Base-by-base conservation (phyloP, 257 asterid genomes). In the Rubia yunnanensis region DNA sequence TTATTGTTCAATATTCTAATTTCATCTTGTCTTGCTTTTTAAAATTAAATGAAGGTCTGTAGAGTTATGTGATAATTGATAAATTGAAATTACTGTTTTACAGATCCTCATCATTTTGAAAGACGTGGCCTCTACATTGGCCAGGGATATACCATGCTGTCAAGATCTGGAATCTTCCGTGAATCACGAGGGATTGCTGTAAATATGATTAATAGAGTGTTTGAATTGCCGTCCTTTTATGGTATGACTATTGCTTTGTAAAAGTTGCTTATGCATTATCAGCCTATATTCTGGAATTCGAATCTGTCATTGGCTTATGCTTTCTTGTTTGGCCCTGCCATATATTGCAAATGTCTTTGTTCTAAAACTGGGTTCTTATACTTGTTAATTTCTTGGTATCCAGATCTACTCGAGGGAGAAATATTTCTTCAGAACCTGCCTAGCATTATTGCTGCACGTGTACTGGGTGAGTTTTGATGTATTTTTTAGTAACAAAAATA, bases 341-440 rank as follows among this genome's bases (percentile, higher is more conserved):
- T 27, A n/a, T 63, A 18, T 5, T 44, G 31, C 30, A 50, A 1
- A 38, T 63, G 5, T 53, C 32, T 36, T 35, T 24, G 15, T 53
- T 11, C 17, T 36, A 15, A 24, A 64, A 7, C n/a, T 44, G 36
- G 7, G 36, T 13, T 39, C 14, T 23, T 17, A 1, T 64, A 13
- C 30, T 50, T 9, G 48, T 55, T 64, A 68, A 64, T 70, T 61
- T 23, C 53, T 76, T 70, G 71, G 52, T 65, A 76, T 73, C 63
- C 89, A 89, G 99, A 83, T 74, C 60, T 94, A 80, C 97, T 90
- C 11, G 96, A 86, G 83, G 97, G 99, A 58, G 96, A 92, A 73
- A 90, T 92, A 78, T 92, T 92, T 82, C 97, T 92, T 58, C 99
- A 92, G 80, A 92, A 92, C 81, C 88, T 92, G 72, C 99, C 99